phyloP scores from a whole-genome alignment of 371 early-diverging fungal genomes.

The Zychaea mexicana region DNA sequence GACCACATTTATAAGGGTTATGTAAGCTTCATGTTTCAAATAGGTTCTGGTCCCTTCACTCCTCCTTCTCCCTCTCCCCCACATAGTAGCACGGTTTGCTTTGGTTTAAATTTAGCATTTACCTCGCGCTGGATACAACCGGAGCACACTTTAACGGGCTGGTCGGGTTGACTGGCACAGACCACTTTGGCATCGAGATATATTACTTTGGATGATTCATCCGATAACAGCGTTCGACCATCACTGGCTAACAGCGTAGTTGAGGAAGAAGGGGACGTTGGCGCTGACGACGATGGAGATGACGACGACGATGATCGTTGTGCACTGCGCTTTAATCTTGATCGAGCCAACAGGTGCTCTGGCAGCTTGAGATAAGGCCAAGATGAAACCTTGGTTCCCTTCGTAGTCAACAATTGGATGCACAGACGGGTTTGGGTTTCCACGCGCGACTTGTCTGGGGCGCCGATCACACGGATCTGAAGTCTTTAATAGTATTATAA shows the following conservation, averaged over 20 bases:
- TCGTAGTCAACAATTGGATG: conserved; percentile 64
- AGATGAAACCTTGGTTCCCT: conserved; percentile 62
- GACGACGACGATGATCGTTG: conserved; percentile 8
- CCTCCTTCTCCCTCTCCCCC: neutral
- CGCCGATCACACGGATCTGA: conserved; percentile 69
- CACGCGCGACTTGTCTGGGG: conserved; percentile 85
- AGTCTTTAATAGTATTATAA: conserved; percentile 7
- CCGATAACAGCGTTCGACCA: conserved; percentile 14
- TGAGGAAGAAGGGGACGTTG: conserved; percentile 19
- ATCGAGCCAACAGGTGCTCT: conserved; percentile 66
- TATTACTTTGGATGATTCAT: conserved; percentile 40
- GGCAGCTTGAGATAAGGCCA: conserved; percentile 79
- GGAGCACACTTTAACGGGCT: conserved; percentile 74
- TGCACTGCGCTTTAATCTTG: conserved; percentile 43
- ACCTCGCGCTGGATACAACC: conserved; percentile 87
- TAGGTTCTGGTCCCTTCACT: neutral
- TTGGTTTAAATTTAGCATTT: conserved; percentile 5
- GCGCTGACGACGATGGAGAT: neutral
- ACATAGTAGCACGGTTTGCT: neutral
- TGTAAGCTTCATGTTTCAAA: neutral
- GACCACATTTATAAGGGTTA: neutral
- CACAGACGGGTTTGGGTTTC: conserved; percentile 88
- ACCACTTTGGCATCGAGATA: conserved; percentile 78
- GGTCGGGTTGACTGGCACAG: conserved; percentile 76
- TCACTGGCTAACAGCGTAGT: conserved; percentile 9